phyloP scores from a whole-genome alignment of 139 green algal species.

The Spirogloea muscicola region DNA sequence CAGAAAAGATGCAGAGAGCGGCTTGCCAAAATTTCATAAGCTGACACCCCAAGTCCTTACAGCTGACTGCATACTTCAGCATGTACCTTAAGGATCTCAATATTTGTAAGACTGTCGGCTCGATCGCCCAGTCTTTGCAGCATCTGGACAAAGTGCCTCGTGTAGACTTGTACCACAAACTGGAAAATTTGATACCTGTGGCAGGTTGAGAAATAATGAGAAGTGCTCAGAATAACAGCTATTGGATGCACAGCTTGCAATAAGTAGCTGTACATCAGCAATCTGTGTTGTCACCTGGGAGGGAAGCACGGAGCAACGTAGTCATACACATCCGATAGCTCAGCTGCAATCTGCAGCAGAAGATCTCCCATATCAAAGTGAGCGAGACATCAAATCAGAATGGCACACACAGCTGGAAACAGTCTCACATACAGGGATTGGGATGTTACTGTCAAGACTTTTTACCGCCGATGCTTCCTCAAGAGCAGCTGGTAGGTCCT shows the following conservation, averaged over 20 bases:
- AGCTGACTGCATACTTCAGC: too few relatives aligned
- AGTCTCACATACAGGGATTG: too few relatives aligned
- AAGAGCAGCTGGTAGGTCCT: not conserved
- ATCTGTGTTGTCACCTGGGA: too few relatives aligned
- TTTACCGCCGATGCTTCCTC: not conserved
- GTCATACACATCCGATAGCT: too few relatives aligned
- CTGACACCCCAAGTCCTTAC: not conserved
- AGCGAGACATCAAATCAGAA: too few relatives aligned
- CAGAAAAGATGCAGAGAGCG: not conserved
- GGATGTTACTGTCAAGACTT: too few relatives aligned
- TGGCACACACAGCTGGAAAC: too few relatives aligned
- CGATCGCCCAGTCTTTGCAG: slow-evolving; percentile 71
- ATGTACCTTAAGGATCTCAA: slow-evolving; percentile 62
- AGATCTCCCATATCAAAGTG: too few relatives aligned
- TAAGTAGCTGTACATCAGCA: too few relatives aligned
- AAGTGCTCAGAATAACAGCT: not conserved
- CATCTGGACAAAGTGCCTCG: slow-evolving; percentile 66
- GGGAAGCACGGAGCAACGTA: slow-evolving; percentile 77
- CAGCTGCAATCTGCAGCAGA: too few relatives aligned
- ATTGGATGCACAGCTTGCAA: too few relatives aligned
- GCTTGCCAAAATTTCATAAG: too few relatives aligned
- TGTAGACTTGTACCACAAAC: slow-evolving; percentile 56
- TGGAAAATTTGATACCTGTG: slow-evolving; percentile 73
- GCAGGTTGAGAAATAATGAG: not conserved
- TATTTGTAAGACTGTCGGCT: slow-evolving; percentile 65